phyloP scores from a whole-genome alignment of 768 basidiomycete species.

The Pleurotus citrinopileatus region DNA sequence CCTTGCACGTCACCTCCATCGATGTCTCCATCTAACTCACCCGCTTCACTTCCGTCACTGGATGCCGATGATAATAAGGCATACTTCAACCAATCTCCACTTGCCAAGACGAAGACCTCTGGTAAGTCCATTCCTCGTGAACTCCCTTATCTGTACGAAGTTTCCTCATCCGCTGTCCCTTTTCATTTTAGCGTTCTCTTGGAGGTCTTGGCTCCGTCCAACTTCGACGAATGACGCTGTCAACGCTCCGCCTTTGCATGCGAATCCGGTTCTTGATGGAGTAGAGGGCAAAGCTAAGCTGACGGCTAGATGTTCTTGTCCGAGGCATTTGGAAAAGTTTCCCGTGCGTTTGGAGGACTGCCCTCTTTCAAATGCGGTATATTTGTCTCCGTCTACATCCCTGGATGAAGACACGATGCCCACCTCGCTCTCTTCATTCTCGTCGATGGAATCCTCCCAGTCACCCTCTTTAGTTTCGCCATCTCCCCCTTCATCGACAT shows the following conservation, averaged over 20 bases:
- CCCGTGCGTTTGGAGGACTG: neutral
- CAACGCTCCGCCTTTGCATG: neutral
- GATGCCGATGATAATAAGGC: neutral
- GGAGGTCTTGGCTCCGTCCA: neutral
- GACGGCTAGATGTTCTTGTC: neutral
- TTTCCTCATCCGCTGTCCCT: neutral
- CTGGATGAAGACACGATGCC: neutral
- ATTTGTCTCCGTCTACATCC: no score
- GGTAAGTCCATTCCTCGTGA: neutral
- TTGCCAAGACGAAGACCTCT: neutral
- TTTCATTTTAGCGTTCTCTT: neutral
- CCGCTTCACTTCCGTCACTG: neutral
- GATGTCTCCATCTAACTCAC: neutral
- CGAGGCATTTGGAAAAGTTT: neutral
- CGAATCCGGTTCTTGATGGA: neutral
- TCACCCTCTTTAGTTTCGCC: no score
- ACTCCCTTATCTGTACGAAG: neutral
- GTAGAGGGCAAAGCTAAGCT: no score
- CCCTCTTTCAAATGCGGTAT: neutral
- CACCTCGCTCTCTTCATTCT: no score
- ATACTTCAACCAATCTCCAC: neutral
- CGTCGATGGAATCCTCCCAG: no score
- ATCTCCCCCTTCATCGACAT: neutral
- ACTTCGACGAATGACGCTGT: no score
- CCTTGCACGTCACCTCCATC: slow-evolving; percentile 4